Conservation (phyloP, 2,329 filamentous ascomycete species). For the Fusarium multiceps region DNA sequence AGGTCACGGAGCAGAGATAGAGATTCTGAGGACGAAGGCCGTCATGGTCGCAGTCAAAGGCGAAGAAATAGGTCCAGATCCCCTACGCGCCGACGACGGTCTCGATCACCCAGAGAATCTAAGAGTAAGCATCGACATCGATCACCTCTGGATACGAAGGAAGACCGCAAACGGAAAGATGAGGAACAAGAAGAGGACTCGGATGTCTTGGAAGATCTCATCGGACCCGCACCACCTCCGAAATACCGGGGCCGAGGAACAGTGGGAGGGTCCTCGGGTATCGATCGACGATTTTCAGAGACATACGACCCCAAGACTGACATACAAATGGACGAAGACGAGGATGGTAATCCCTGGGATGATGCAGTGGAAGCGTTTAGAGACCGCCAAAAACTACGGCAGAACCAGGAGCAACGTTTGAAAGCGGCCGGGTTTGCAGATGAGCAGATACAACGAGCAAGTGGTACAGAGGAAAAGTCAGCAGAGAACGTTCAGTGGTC, state of each 20-base stretch:
- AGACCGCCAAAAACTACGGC: slow-evolving; percentile 82
- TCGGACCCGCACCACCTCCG: slow-evolving; percentile 76
- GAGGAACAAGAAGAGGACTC: slow-evolving; percentile 55
- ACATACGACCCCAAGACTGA: slow-evolving; percentile 70
- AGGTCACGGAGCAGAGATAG: slow-evolving; percentile 35
- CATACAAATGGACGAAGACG: slow-evolving; percentile 60
- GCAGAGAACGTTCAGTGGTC: slow-evolving; percentile 78
- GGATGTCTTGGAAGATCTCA: slow-evolving; percentile 79
- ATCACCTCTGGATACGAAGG: slow-evolving; percentile 40
- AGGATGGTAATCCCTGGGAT: slow-evolving; percentile 76
- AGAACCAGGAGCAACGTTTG: slow-evolving; percentile 79
- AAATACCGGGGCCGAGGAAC: slow-evolving; percentile 75
- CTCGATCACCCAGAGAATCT: slow-evolving; percentile 49
- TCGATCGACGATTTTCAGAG: slow-evolving; percentile 83
- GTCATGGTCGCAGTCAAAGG: slow-evolving; percentile 30
- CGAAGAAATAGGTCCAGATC: slow-evolving; percentile 44
- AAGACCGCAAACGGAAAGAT: slow-evolving; percentile 31
- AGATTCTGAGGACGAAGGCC: slow-evolving; percentile 23
- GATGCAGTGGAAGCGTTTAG: slow-evolving; percentile 80
- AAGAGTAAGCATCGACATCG: slow-evolving; percentile 51
- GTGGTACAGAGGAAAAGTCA: slow-evolving; percentile 68
- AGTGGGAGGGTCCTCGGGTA: slow-evolving; percentile 69
- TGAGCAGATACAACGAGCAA: slow-evolving; percentile 71
- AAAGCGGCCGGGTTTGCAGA: slow-evolving; percentile 83
- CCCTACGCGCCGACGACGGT: slow-evolving; percentile 44